Percentiles rank a stretch among this genome's conserved stretches.
Evolutionary conservation across 1,284 basidiomycete species (phyloP).

Genomic region (Hemileia vastatrix): DNA sequence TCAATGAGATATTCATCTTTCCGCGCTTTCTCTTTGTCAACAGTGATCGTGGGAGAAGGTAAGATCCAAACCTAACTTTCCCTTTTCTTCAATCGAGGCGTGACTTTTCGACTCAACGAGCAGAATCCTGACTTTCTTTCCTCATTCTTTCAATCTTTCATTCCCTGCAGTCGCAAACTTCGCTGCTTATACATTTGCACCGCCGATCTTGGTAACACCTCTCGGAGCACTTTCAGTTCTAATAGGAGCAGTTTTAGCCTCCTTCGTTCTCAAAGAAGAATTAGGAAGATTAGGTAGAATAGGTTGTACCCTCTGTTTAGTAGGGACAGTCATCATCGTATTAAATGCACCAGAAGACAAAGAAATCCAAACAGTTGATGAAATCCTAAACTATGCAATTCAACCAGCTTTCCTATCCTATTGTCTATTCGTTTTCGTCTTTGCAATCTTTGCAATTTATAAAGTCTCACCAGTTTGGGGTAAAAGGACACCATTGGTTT

Average conservation of each 20-base stretch:
- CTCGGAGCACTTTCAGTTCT: constrained; percentile 89
- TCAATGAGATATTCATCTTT: constrained; percentile 17
- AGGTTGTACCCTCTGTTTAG: constrained; percentile 81
- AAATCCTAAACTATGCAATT: constrained; percentile 78
- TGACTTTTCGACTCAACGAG: not conserved
- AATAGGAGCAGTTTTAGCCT: constrained; percentile 90
- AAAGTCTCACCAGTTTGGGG: constrained; percentile 76
- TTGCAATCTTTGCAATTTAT: constrained; percentile 78
- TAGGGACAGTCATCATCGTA: constrained; percentile 90
- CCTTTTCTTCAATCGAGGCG: not conserved
- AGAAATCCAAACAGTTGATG: constrained; percentile 83
- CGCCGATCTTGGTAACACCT: constrained; percentile 91
- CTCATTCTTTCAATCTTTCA: not conserved
- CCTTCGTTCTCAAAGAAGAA: constrained; percentile 84
- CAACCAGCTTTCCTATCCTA: constrained; percentile 85
- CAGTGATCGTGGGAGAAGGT: constrained; percentile 86
- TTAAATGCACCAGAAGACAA: constrained; percentile 94
- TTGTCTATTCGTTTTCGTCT: constrained; percentile 69
- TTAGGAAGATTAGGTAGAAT: constrained; percentile 83
- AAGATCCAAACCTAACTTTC: constrained; percentile 25
- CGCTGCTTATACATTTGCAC: constrained; percentile 94
- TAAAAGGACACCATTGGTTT: constrained; percentile 76
- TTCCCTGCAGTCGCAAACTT: constrained; percentile 78
- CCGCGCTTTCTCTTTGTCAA: constrained; percentile 9
- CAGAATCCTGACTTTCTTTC: not conserved